phyloP scores from a whole-genome alignment of 345 rosid species.

The Pistacia vera region DNA sequence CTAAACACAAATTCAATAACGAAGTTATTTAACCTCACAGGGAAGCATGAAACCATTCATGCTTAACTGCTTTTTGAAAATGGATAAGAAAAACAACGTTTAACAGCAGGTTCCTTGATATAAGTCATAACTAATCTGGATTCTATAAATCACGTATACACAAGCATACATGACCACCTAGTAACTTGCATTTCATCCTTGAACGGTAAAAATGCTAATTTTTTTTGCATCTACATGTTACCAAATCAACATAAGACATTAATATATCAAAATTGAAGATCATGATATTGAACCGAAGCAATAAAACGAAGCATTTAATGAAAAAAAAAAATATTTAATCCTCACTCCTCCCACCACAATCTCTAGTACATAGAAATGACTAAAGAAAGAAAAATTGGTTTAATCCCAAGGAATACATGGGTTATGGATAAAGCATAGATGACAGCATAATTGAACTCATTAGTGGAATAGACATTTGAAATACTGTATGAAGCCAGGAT shows the following conservation, averaged over 20 bases:
- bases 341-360: not conserved
- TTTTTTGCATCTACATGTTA: not conserved
- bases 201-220: not conserved
- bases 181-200: not conserved
- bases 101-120: not conserved
- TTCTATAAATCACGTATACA: not conserved
- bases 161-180: not conserved
- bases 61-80: not conserved
- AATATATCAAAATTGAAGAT: not conserved
- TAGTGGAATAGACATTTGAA: not conserved
- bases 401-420: too few relatives aligned
- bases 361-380: not conserved
- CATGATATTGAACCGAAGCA: conserved; percentile 9
- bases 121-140: not conserved
- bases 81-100: not conserved
- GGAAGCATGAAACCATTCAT: not conserved
- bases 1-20: not conserved
- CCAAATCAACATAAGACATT: not conserved
- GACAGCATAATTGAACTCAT: not conserved
- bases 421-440: not conserved
- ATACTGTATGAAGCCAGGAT: not conserved
- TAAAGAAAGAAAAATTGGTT: not conserved
- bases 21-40: not conserved
- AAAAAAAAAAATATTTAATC: conserved; percentile 5
- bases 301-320: not conserved